Evolutionary conservation across 2,329 filamentous ascomycete species (phyloP), one percentile per base, ranked within the genome.

Genomic region (Nothophoma quercina): DNA sequence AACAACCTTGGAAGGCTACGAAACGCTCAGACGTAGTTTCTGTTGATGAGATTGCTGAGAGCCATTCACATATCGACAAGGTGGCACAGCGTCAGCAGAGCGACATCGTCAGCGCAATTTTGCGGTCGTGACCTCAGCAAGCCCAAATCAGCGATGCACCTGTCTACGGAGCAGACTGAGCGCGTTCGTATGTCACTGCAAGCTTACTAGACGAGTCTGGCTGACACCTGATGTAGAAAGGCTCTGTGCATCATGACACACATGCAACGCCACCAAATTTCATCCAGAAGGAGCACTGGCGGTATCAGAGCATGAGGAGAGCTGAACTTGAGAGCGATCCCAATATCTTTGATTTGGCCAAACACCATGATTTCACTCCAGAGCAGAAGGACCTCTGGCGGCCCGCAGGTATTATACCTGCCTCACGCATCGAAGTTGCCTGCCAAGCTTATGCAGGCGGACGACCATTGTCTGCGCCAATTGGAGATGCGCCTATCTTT

Each of bases 261-360:
- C 70, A 74, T 62, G 71, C 71, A 18, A 64, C 59, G 5, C 68
- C 71, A n/a, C 71, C 71, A 21, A 55, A 67, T 12, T 73, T 73
- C 49, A 70, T 74, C 28, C 65, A 69, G 32, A 64, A 59, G 54
- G 67, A 67, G 52, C 69, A 74, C 38, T 72, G 71, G 71, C 64
- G 63, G 18, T 91, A 88, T 61, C 85, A 88, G 25, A 87, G 83
- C 53, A 80, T 85, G 33, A 81, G 85, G 48, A 65, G 56, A 47
- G 59, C 75, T 4, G 83, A 86, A 53, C 74, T 80, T 3, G 78
- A 82, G 8, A 81, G 87, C 51, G 63, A 73, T 59, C 41, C 65
- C 68, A 55, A 68, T 67, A 54, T 88, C 36, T 67, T 76, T 16
- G 67, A 79, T 16, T 71, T 81, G 3, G 63, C 61, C 18, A 64